A percentile compares a stretch with the other conserved stretches of the same genome.
Evolutionary conservation across 2,329 filamentous ascomycete species (phyloP).

Genomic region (Fusarium scirpi): DNA sequence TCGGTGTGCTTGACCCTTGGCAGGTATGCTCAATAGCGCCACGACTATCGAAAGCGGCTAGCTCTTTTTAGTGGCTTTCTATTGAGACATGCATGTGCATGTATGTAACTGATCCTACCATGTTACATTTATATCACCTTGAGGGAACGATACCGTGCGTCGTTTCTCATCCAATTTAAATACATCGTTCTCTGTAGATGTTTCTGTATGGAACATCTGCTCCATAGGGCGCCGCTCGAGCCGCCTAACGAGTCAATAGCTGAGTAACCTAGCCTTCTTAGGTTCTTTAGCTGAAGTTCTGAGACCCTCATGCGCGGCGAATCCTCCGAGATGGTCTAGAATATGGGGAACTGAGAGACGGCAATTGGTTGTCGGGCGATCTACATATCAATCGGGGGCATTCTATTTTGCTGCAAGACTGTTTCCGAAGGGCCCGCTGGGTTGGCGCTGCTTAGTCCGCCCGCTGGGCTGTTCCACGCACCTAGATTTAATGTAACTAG

Average conservation of each 20-base stretch:
- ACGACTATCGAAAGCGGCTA: not conserved
- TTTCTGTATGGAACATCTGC: slow-evolving; percentile 4
- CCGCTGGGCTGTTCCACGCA: not conserved
- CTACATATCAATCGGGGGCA: slow-evolving; percentile 12
- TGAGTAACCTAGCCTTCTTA: not conserved
- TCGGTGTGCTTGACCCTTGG: not conserved
- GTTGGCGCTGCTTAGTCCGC: not conserved
- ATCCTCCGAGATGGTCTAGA: slow-evolving; percentile 24
- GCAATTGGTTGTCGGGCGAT: slow-evolving; percentile 29
- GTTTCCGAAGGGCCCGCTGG: slow-evolving; percentile 9
- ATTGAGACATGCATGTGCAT: slow-evolving; percentile 7
- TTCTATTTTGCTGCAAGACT: slow-evolving; percentile 7
- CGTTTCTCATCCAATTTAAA: not conserved
- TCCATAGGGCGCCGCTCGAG: not conserved
- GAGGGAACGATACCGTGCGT: not conserved
- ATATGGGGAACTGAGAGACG: slow-evolving; percentile 9
- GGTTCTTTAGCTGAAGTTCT: not conserved
- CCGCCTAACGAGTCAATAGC: slow-evolving; percentile 6
- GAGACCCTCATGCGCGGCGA: slow-evolving; percentile 3
- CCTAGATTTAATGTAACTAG: slow-evolving; percentile 9
- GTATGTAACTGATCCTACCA: not conserved
- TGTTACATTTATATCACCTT: not conserved
- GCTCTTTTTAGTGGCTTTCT: slow-evolving; percentile 15
- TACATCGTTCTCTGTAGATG: not conserved
- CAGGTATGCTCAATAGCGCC: slow-evolving; percentile 14